Percentiles rank a stretch among this genome's conserved stretches.
Conservation (phyloP, 805 yeast genomes). For the Cyberlindnera samutprakarnensis region DNA sequence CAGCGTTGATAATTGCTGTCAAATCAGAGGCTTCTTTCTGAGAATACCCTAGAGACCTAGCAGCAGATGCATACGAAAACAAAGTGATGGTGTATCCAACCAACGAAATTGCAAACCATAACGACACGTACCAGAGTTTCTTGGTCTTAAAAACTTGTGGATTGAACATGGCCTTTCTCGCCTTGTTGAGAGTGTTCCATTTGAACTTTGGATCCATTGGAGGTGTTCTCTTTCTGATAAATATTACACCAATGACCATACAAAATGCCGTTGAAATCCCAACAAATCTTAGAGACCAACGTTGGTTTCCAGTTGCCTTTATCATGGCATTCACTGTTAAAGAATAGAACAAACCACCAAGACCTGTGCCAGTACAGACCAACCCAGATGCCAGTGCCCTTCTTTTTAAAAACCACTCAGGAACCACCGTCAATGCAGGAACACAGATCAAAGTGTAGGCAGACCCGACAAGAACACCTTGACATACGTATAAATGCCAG, state of each 20-base stretch:
- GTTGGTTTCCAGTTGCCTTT: constrained; percentile 31
- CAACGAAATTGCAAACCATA: constrained; percentile 31
- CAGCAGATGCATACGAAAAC: constrained; percentile 39
- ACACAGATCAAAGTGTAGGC: constrained; percentile 44
- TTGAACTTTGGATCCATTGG: constrained; percentile 5
- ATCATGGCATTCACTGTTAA: constrained; percentile 36
- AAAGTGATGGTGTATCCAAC: constrained; percentile 36
- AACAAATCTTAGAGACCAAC: constrained; percentile 41
- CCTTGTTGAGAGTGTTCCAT: constrained; percentile 2
- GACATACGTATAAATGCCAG: constrained; percentile 63
- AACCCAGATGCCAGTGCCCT: constrained; percentile 47
- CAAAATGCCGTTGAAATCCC: constrained; percentile 30
- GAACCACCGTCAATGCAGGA: constrained; percentile 52
- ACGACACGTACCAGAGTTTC: constrained; percentile 22
- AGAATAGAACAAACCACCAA: constrained; percentile 41
- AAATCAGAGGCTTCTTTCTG: constrained; percentile 35
- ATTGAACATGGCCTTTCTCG: constrained; percentile 24
- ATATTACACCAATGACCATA: constrained; percentile 29
- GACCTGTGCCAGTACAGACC: constrained; percentile 42
- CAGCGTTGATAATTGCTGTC: constrained; percentile 38
- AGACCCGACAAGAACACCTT: constrained; percentile 56
- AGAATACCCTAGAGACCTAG: constrained; percentile 39
- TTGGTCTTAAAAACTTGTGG: constrained; percentile 21
- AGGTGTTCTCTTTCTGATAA: constrained; percentile 26
- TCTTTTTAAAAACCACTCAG: constrained; percentile 62